phyloP scores from a whole-genome alignment of 2,329 filamentous ascomycete genomes.

The Ceratocystiopsis brevicomis region DNA sequence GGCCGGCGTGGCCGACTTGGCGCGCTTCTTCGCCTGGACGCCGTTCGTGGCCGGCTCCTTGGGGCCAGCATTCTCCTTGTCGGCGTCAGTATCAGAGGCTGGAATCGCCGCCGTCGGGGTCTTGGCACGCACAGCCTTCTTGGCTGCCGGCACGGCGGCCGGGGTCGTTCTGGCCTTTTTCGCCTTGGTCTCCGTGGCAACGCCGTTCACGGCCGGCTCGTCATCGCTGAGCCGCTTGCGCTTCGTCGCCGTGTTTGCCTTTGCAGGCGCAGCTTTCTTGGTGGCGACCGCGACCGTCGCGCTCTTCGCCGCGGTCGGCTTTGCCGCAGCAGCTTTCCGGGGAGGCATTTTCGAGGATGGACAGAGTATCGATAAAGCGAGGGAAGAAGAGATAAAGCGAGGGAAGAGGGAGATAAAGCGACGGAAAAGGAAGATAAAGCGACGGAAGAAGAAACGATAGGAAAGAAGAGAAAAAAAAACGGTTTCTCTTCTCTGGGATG shows the following conservation, averaged over 20 bases:
- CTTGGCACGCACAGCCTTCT: slow-evolving; percentile 4
- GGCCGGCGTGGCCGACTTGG: slow-evolving; percentile 1
- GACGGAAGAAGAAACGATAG: background rate
- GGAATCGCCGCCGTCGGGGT: background rate
- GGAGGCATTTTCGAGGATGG: slow-evolving; percentile 7
- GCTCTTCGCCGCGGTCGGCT: too few species aligned
- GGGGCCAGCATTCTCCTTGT: slow-evolving; percentile 7
- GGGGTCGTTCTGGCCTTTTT: slow-evolving; percentile 1
- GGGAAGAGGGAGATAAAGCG: background rate
- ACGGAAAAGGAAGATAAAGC: background rate
- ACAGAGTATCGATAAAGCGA: slow-evolving; percentile 3
- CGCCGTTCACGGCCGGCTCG: slow-evolving; percentile 7
- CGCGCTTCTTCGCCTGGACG: background rate
- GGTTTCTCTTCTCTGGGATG: background rate
- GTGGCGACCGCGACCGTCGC: slow-evolving; percentile 10
- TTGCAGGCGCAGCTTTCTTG: slow-evolving; percentile 10
- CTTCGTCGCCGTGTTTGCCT: slow-evolving; percentile 1
- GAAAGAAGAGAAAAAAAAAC: background rate
- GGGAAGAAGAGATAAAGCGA: background rate
- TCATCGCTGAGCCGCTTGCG: slow-evolving; percentile 5
- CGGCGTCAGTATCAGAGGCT: background rate
- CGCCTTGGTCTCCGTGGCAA: slow-evolving; percentile 11
- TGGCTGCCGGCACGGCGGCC: slow-evolving; percentile 2
- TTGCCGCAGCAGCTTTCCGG: background rate
- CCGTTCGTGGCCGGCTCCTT: slow-evolving; percentile 5